Conservation (phyloP, 2,329 filamentous ascomycete genomes). For the Whalleya microplaca region DNA sequence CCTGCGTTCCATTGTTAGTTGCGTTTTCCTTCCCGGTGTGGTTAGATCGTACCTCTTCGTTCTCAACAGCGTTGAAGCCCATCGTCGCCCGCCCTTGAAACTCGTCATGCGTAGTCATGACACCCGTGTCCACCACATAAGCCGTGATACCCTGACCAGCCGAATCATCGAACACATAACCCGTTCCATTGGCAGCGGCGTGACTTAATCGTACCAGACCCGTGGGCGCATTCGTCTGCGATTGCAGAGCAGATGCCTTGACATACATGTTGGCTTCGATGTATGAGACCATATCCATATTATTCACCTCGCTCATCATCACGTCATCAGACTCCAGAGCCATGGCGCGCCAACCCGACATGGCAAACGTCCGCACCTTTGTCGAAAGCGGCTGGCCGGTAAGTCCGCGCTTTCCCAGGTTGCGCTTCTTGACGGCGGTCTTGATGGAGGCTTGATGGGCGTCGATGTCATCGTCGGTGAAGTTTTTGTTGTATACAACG, state of each 20-base stretch:
- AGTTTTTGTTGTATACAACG: conserved; percentile 64
- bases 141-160: conserved; percentile 60
- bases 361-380: conserved; percentile 49
- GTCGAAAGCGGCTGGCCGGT: conserved; percentile 53
- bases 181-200: conserved; percentile 36
- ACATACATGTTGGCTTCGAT: conserved; percentile 59
- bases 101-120: conserved; percentile 58
- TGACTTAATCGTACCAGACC: conserved; percentile 60
- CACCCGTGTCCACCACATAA: conserved; percentile 70
- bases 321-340: conserved; percentile 54
- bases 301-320: conserved; percentile 54
- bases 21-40: not conserved
- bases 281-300: conserved; percentile 53
- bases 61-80: conserved; percentile 56
- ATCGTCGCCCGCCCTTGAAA: conserved; percentile 59
- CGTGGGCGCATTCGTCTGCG: conserved; percentile 56
- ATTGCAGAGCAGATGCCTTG: conserved; percentile 46
- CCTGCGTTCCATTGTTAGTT: conserved; percentile 33
- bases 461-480: conserved; percentile 51
- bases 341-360: conserved; percentile 58
- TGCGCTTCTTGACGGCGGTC: conserved; percentile 58
- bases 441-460: conserved; percentile 54
- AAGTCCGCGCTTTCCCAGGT: conserved; percentile 55
- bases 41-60: conserved; percentile 22
- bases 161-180: conserved; percentile 57